Evolutionary conservation across 805 yeast species (phyloP).

Genomic region (Candida loeiensis): DNA sequence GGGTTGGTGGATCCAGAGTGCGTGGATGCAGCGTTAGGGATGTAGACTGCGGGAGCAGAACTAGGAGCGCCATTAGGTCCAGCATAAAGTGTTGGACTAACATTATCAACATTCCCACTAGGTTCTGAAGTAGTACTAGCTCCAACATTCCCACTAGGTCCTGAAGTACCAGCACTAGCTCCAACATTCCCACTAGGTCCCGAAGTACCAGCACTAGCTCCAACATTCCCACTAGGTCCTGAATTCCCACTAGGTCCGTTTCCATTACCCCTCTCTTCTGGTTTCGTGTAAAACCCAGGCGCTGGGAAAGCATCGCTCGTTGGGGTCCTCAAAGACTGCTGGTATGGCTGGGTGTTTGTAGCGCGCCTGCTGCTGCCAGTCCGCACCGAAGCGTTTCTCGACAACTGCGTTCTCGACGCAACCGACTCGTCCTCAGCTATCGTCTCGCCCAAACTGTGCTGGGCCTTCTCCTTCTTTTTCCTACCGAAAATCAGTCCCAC

Average conservation of each 20-base stretch:
- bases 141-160: too few relatives aligned
- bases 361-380: slow-evolving; percentile 1
- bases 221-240: background rate
- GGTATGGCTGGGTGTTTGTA: background rate
- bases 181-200: background rate
- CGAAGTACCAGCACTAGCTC: background rate
- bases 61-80: too few relatives aligned
- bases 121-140: too few relatives aligned
- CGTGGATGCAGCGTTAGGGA: too few relatives aligned
- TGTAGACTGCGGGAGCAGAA: too few relatives aligned
- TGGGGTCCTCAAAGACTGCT: background rate
- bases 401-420: slow-evolving; percentile 2
- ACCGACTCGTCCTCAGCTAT: slow-evolving; percentile 28
- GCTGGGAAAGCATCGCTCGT: slow-evolving; percentile 7
- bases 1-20: too few relatives aligned
- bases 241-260: background rate
- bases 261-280: background rate
- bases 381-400: slow-evolving; percentile 13
- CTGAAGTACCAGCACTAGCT: background rate
- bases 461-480: slow-evolving; percentile 38
- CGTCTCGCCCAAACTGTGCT: slow-evolving; percentile 19
- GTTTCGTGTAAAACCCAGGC: slow-evolving; percentile 12
- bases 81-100: too few relatives aligned
- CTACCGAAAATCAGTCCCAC: slow-evolving; percentile 76
- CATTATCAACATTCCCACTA: too few relatives aligned